Percentiles rank a stretch among this genome's conserved stretches.
Evolutionary conservation across 2,329 filamentous ascomycete genomes (phyloP).

Genomic region (Macrophomina phaseolina): DNA sequence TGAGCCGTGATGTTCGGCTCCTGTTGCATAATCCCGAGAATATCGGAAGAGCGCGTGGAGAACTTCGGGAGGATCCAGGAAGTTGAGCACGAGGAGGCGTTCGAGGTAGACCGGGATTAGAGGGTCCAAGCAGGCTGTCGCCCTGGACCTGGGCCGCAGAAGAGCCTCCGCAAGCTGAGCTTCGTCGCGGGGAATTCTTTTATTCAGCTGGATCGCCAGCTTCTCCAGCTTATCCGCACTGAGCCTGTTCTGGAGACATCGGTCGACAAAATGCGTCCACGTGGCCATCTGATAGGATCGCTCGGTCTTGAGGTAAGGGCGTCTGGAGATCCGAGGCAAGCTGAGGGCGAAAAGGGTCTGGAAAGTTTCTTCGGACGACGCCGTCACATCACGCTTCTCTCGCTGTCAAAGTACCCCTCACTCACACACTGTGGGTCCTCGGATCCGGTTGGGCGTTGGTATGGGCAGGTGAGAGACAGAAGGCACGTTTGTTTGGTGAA

Average conservation of each 20-base stretch:
- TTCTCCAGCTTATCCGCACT: constrained; percentile 41
- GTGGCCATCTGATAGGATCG: constrained; percentile 22
- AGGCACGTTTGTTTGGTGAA: constrained; percentile 11
- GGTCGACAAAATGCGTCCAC: constrained; percentile 37
- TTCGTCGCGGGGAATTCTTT: constrained; percentile 42
- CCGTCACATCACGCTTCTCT: constrained; percentile 19
- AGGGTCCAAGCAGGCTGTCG: constrained; percentile 40
- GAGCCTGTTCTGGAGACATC: constrained; percentile 42
- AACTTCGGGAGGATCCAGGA: constrained; percentile 44
- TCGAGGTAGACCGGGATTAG: constrained; percentile 43
- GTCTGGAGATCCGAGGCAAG: constrained; percentile 20
- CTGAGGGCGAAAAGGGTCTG: not conserved
- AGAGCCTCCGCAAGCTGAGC: constrained; percentile 43
- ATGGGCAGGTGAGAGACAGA: not conserved
- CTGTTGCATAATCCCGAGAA: constrained; percentile 41
- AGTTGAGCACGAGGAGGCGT: constrained; percentile 39
- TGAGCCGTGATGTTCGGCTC: constrained; percentile 33
- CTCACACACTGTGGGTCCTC: not conserved
- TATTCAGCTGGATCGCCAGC: constrained; percentile 40
- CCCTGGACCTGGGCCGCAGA: constrained; percentile 39
- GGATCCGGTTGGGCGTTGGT: not conserved
- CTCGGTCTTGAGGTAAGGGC: constrained; percentile 19
- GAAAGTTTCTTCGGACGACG: constrained; percentile 15
- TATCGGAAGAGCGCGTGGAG: constrained; percentile 40
- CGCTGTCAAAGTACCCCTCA: not conserved